phyloP scores from a whole-genome alignment of 1,284 basidiomycete species.

The Phenoliferia sp. region DNA sequence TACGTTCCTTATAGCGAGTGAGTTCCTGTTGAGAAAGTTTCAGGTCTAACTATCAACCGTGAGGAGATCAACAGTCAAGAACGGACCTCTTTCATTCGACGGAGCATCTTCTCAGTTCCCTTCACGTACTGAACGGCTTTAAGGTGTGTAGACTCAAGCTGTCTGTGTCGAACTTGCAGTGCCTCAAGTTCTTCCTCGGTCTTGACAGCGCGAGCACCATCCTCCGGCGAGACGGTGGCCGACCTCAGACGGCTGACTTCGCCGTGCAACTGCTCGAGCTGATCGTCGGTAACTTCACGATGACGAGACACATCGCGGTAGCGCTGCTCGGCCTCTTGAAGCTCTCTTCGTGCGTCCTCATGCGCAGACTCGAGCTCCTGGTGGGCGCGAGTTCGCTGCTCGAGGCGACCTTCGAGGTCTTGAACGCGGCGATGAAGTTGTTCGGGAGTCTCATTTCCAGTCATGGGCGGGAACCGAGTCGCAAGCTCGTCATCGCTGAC shows the following conservation, averaged over 20 bases:
- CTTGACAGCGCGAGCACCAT: conserved; percentile 22
- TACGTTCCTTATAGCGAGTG: conserved; percentile 77
- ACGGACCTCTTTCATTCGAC: conserved; percentile 72
- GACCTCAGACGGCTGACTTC: conserved; percentile 18
- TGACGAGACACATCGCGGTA: neutral
- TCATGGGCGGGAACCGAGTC: conserved; percentile 24
- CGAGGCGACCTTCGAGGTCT: conserved; percentile 64
- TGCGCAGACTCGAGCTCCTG: conserved; percentile 24
- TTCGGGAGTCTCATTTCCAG: conserved; percentile 53
- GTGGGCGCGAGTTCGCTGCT: conserved; percentile 35
- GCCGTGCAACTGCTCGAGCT: conserved; percentile 19
- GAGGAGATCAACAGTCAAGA: conserved; percentile 7
- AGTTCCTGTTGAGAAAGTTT: no score
- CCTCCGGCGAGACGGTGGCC: conserved; percentile 13
- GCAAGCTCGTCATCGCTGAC: conserved; percentile 67
- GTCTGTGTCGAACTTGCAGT: conserved; percentile 33
- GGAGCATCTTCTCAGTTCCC: conserved; percentile 98
- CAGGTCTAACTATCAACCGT: no score
- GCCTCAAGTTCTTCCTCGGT: conserved; percentile 33
- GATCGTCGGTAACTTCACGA: conserved; percentile 18
- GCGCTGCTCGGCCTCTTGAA: conserved; percentile 6
- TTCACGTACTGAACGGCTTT: conserved; percentile 42
- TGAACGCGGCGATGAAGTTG: conserved; percentile 69
- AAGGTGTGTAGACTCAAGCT: conserved; percentile 37
- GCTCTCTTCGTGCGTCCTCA: conserved; percentile 21